Evolutionary conservation across 305 asterid genomes (phyloP).

Genomic region (Vinca major): DNA sequence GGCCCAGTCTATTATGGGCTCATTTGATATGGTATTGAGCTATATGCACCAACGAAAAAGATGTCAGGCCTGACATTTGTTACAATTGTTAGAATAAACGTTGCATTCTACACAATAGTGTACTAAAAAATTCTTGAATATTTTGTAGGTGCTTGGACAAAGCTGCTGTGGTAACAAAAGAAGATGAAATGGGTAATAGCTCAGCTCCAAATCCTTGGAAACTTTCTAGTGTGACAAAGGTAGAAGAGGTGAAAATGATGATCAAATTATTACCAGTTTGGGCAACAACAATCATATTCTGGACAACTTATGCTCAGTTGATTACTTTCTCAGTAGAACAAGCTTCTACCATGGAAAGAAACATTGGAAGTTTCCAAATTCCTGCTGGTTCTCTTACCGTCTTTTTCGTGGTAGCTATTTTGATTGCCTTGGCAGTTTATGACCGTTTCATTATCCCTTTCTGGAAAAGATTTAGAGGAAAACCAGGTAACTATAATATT

Average conservation of each 20-base stretch:
- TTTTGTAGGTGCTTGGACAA: conserved; percentile 31
- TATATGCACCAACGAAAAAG: no score
- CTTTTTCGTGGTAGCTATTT: conserved; percentile 31
- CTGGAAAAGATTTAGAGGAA: conserved; percentile 26
- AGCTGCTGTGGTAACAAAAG: conserved; percentile 31
- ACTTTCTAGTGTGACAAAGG: conserved; percentile 26
- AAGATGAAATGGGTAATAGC: conserved; percentile 14
- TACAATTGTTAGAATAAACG: no score
- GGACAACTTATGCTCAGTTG: conserved; percentile 38
- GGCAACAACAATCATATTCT: conserved; percentile 38
- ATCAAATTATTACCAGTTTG: conserved; percentile 29
- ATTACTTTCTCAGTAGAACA: conserved; percentile 36
- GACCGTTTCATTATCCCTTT: conserved; percentile 28
- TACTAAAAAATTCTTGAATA: neutral
- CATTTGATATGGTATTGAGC: no score
- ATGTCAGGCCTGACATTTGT: no score
- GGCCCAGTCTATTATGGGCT: no score
- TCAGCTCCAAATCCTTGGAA: conserved; percentile 24
- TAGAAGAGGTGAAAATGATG: conserved; percentile 43
- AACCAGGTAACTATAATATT: conserved; percentile 22
- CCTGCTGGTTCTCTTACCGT: conserved; percentile 37
- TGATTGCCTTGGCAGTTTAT: conserved; percentile 26
- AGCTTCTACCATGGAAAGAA: conserved; percentile 31
- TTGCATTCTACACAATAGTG: no score
- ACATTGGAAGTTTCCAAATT: conserved; percentile 25